Percentiles rank a stretch among this genome's conserved stretches.
Evolutionary conservation across 2,329 filamentous ascomycete genomes (phyloP).

Genomic region (Fusarium paranaense): DNA sequence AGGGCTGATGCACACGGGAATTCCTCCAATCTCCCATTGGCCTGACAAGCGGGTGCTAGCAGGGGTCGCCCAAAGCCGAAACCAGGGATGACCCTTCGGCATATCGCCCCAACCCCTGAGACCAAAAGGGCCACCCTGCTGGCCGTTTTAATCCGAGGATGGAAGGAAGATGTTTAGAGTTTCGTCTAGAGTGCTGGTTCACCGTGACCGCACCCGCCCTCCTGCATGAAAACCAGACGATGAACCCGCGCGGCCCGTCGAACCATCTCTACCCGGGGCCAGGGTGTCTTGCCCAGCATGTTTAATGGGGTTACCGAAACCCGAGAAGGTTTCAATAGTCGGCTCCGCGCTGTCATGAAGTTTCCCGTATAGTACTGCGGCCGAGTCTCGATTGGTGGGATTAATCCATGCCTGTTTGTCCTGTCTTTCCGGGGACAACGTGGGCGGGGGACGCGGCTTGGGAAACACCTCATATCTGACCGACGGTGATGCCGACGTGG

Average conservation of each 20-base stretch:
- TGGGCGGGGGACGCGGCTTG: not conserved
- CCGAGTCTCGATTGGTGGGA: not conserved
- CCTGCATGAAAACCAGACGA: not conserved
- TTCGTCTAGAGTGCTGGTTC: not conserved
- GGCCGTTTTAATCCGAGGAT: not conserved
- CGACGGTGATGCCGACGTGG: not conserved
- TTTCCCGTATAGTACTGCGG: not conserved
- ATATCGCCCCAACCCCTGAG: not conserved
- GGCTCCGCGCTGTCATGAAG: not conserved
- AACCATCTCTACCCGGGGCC: not conserved
- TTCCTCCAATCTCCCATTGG: not conserved
- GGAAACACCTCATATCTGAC: not conserved
- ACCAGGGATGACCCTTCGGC: not conserved
- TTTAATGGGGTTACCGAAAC: not conserved
- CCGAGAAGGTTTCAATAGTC: not conserved
- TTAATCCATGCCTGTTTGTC: not conserved
- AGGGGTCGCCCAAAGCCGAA: not conserved
- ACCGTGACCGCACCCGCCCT: not conserved
- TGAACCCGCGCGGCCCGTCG: not conserved
- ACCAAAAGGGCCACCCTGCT: not conserved
- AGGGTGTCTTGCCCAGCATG: not conserved
- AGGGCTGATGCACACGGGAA: not conserved
- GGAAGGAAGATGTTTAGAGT: not conserved
- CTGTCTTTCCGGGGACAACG: not conserved
- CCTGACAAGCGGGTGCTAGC: not conserved